Base-by-base conservation (phyloP, 768 basidiomycete genomes). In the Phallus indusiatus region DNA sequence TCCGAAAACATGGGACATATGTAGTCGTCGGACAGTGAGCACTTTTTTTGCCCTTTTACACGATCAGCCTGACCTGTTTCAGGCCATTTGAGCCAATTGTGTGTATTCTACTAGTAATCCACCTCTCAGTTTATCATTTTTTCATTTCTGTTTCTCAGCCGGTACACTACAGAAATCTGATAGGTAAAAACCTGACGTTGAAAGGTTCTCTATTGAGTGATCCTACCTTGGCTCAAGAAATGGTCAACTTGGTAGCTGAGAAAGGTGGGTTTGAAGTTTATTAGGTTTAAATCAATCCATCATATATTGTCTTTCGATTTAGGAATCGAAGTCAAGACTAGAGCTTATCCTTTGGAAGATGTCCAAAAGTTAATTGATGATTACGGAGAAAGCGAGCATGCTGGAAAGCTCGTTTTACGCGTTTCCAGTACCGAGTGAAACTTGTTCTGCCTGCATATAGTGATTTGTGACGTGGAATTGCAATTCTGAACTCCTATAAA, bases 291-390 rank as follows among this genome's bases (percentile, higher is more conserved):
- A n/a, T n/a, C n/a, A n/a, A n/a, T n/a, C n/a, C n/a, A n/a, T n/a
- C n/a, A n/a, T 5, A 56, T 47, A 2, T 22, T 42, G 12, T 18
- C 24, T 22, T 42, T 10, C 1, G 37, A 11, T 17, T 14, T 6
- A 56, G 55, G 55, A 11, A 56, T 56, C 37, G 55, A 56, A 56
- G 55, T 56, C n/a, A 56, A 56, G 21, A 56, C 55, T 18, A 36
- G 55, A 12, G 10, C 42, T 5, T 56, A 56, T 22, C 9, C 35
- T 11, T 22, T 56, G 42, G 55, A 56, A 17, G 55, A 56, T 21
- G 42, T 56, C 1, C 37, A 56, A 22, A 47, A 22, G n/a, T 22
- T 56, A 21, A 21, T 56, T 17, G 37, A 17, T 17, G 35, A 56
- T 37, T 56, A 56, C 33, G 20, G 48, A 16, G 48, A 56, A 34